phyloP scores from a whole-genome alignment of 164 flowering plant species.

The Hamamelis virginiana region DNA sequence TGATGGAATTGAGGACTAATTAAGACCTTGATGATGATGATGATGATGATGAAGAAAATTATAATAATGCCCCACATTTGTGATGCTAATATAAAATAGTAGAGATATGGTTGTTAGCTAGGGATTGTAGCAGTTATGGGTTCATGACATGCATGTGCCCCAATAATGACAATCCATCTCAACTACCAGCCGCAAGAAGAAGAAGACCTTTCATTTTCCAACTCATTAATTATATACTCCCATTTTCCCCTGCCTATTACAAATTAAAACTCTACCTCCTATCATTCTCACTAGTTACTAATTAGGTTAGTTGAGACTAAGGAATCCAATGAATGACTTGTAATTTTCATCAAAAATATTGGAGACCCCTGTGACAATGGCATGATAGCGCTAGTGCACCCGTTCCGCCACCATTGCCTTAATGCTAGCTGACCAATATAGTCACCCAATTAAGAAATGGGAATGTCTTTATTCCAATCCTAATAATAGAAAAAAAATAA shows the following conservation, averaged over 20 bases:
- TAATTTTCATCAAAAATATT: background rate
- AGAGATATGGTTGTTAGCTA: constrained; percentile 20
- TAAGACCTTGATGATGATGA: too few relatives aligned
- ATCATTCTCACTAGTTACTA: too few relatives aligned
- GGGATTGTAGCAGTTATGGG: constrained; percentile 25
- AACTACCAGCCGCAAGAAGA: constrained; percentile 28
- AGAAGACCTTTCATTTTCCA: constrained; percentile 16
- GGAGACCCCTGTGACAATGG: background rate
- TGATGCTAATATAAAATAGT: constrained; percentile 3
- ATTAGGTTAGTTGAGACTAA: background rate
- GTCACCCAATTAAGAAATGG: too few relatives aligned
- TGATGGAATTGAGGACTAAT: too few relatives aligned
- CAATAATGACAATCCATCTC: constrained; percentile 30
- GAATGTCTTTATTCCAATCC: constrained; percentile 12
- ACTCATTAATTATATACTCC: background rate
- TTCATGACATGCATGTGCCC: constrained; percentile 43
- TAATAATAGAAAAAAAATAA: background rate
- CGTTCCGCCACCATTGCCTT: too few relatives aligned
- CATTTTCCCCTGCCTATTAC: background rate
- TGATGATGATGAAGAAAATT: too few relatives aligned
- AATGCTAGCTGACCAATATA: too few relatives aligned
- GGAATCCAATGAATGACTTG: background rate
- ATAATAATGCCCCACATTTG: background rate
- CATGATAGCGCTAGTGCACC: constrained; percentile 8
- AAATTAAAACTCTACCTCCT: too few relatives aligned